These are phyloP conservation scores for Solanum corneliomulleri DNA, from an alignment of 257 asterid species.

Conservation along the genomic window DNA sequence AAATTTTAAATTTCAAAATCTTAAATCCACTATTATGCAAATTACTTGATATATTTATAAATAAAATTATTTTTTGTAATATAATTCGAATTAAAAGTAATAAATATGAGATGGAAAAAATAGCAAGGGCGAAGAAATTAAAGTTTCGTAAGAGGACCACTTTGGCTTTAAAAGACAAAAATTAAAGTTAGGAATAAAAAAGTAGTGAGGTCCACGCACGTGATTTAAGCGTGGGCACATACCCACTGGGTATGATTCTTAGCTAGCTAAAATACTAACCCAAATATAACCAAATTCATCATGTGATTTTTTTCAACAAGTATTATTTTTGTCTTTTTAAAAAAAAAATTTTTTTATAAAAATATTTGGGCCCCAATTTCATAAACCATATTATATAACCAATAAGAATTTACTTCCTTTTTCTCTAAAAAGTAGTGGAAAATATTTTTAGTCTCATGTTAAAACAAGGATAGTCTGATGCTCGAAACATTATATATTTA, in stretches of 20 bases:
- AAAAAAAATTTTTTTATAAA: too few species aligned
- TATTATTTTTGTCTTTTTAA: background rate
- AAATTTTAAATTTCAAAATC: too few species aligned
- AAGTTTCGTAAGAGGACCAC: constrained; percentile 37
- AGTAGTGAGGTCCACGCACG: constrained; percentile 29
- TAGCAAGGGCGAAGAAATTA: constrained; percentile 22
- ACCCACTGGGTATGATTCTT: background rate
- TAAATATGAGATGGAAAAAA: background rate
- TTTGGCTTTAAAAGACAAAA: constrained; percentile 24
- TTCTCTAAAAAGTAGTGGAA: background rate
- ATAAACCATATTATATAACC: background rate
- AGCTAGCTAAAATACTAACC: background rate
- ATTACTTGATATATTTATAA: background rate
- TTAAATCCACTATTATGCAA: background rate
- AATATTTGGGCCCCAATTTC: background rate
- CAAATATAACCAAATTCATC: background rate
- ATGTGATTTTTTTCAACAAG: background rate
- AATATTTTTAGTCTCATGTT: background rate
- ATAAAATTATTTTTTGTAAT: background rate
- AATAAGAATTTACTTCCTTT: background rate
- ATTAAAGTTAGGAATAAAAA: constrained; percentile 21
- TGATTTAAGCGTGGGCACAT: constrained; percentile 46
- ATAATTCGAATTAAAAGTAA: background rate
- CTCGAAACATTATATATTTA: background rate
- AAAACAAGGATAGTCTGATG: background rate